These are phyloP conservation scores for Pleurotus djamor DNA, from an alignment of 768 basidiomycete genomes.

Conservation along the genomic window DNA sequence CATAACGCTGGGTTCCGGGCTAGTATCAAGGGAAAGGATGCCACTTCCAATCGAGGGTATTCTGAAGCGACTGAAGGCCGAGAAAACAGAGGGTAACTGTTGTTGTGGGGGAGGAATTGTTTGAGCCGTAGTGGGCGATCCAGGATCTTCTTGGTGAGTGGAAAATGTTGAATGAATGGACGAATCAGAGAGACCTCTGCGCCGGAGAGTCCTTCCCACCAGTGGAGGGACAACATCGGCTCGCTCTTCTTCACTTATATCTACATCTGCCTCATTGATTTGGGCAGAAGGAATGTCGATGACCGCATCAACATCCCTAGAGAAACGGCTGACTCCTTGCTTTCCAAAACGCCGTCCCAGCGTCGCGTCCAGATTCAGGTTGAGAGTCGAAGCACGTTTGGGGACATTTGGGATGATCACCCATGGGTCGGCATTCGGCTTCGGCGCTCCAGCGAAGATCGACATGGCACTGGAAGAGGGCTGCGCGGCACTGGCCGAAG, in stretches of 20 bases:
- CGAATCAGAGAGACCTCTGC: slow-evolving; percentile 87
- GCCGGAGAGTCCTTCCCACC: slow-evolving; percentile 63
- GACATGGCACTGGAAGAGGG: slow-evolving; percentile 54
- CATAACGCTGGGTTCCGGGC: neutral
- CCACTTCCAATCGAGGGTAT: slow-evolving; percentile 6
- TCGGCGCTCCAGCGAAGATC: slow-evolving; percentile 91
- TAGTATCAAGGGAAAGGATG: neutral
- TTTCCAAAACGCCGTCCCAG: slow-evolving; percentile 15
- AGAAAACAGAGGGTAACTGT: slow-evolving; percentile 46
- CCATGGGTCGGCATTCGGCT: slow-evolving; percentile 63
- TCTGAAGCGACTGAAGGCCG: slow-evolving; percentile 47
- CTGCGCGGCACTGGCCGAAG: neutral
- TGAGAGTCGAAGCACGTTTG: slow-evolving; percentile 16
- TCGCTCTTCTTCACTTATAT: slow-evolving; percentile 38
- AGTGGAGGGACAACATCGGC: slow-evolving; percentile 47
- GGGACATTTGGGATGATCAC: slow-evolving; percentile 54
- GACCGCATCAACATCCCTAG: slow-evolving; percentile 76
- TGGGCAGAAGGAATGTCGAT: slow-evolving; percentile 49
- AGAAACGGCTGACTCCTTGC: slow-evolving; percentile 33
- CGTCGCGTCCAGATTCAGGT: slow-evolving; percentile 17
- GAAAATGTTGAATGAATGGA: slow-evolving; percentile 88
- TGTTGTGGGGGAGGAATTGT: neutral
- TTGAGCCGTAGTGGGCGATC: neutral
- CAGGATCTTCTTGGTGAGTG: slow-evolving; percentile 41
- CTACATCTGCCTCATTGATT: slow-evolving; percentile 15